Conservation (phyloP, 1,139 yeast species). For the Yamadazyma triangularis region DNA sequence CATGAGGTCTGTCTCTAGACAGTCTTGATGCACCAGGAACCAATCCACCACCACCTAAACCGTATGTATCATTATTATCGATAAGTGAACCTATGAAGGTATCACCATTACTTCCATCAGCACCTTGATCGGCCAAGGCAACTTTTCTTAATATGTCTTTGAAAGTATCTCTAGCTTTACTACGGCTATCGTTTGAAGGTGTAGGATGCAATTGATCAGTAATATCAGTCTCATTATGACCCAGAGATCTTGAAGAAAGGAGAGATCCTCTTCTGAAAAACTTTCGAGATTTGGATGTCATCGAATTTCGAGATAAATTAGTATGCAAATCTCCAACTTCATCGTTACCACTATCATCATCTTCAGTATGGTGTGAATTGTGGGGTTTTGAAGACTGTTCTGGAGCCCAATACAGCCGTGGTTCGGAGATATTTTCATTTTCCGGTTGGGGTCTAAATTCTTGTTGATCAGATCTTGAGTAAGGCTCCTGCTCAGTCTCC, state of each 20-base stretch:
- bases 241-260: constrained; percentile 3
- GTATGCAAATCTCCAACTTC: background rate
- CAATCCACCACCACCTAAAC: constrained; percentile 40
- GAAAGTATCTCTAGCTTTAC: constrained; percentile 16
- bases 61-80: constrained; percentile 19
- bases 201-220: constrained; percentile 18
- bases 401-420: too few relatives aligned
- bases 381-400: too few relatives aligned
- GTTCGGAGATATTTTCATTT: too few relatives aligned
- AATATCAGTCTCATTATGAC: constrained; percentile 13
- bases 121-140: constrained; percentile 26
- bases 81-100: constrained; percentile 38
- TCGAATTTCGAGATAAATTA: constrained; percentile 2
- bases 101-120: constrained; percentile 21
- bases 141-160: constrained; percentile 33
- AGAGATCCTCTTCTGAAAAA: constrained; percentile 12
- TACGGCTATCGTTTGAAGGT: constrained; percentile 2
- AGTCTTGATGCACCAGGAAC: constrained; percentile 36
- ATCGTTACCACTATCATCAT: background rate
- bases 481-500: constrained; percentile 4
- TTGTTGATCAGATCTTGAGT: background rate
- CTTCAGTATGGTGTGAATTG: constrained; percentile 1
- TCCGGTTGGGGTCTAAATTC: background rate
- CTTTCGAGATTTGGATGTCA: constrained; percentile 5
- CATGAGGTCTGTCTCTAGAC: constrained; percentile 14